phyloP scores from a whole-genome alignment of 805 yeast genomes.

The Starmerella stellata region DNA sequence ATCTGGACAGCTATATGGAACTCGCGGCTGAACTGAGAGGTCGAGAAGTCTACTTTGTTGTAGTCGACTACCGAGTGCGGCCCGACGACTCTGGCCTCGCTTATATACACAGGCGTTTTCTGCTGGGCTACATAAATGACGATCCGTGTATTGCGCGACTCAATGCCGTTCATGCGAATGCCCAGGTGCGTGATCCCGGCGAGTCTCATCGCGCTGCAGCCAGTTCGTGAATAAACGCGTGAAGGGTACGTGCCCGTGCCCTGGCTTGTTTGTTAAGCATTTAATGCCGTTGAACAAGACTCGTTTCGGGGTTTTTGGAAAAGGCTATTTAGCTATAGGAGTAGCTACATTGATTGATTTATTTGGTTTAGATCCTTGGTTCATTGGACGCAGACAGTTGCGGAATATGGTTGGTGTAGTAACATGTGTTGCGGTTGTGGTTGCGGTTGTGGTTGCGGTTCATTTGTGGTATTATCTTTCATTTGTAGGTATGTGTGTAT shows the following conservation, averaged over 20 bases:
- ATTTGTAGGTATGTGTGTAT: no score
- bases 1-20: constrained; percentile 9
- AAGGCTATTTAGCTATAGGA: no score
- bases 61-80: neutral
- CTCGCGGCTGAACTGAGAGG: constrained; percentile 1
- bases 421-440: no score
- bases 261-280: neutral
- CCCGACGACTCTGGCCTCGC: constrained; percentile 5
- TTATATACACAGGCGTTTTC: constrained; percentile 11
- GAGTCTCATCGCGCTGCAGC: neutral
- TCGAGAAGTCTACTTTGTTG: constrained; percentile 3
- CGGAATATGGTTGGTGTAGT: no score
- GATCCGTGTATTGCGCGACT: constrained; percentile 4
- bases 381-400: no score
- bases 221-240: no score
- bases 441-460: no score
- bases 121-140: constrained; percentile 10
- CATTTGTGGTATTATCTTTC: no score
- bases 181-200: constrained; percentile 1
- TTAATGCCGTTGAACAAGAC: no score
- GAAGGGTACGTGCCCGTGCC: neutral
- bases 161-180: neutral
- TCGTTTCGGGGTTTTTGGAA: no score
- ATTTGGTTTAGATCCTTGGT: no score
- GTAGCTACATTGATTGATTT: no score